Conservation (phyloP, 2,329 filamentous ascomycete genomes). For the Penicillium sp. region DNA sequence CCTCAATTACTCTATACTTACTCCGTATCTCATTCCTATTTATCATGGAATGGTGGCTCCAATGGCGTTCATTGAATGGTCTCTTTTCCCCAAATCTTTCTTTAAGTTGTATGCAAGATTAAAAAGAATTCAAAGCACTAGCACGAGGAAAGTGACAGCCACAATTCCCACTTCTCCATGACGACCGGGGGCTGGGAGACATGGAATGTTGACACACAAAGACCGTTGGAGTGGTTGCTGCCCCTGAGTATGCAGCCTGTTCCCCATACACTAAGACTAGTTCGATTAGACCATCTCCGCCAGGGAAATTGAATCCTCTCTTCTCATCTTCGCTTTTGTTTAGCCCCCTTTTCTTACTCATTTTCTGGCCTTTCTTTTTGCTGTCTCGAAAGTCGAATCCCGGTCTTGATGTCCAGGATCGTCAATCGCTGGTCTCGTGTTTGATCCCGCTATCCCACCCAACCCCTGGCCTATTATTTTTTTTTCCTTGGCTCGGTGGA, state of each 20-base stretch:
- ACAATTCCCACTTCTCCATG: slow-evolving; percentile 4
- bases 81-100: neutral
- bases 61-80: neutral
- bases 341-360: slow-evolving; percentile 15
- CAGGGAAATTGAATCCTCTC: slow-evolving; percentile 21
- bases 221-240: slow-evolving; percentile 14
- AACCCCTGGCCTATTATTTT: slow-evolving; percentile 14
- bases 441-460: slow-evolving; percentile 2
- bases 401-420: slow-evolving; percentile 7
- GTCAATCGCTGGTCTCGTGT: slow-evolving; percentile 7
- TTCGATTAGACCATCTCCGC: slow-evolving; percentile 16
- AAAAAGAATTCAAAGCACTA: neutral
- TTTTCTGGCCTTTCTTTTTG: slow-evolving; percentile 9
- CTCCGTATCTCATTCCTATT: neutral
- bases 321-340: slow-evolving; percentile 13
- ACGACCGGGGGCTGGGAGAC: slow-evolving; percentile 13
- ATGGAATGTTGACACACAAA: slow-evolving; percentile 2
- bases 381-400: neutral
- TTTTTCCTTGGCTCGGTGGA: slow-evolving; percentile 13
- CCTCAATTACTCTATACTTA: neutral
- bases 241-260: slow-evolving; percentile 24
- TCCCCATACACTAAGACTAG: slow-evolving; percentile 18
- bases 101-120: neutral
- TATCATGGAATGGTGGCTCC: neutral
- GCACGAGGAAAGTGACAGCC: neutral